Evolutionary conservation across 352 stramenopile genomes (phyloP).

Genomic region (Globisporangium acanthophoron): DNA sequence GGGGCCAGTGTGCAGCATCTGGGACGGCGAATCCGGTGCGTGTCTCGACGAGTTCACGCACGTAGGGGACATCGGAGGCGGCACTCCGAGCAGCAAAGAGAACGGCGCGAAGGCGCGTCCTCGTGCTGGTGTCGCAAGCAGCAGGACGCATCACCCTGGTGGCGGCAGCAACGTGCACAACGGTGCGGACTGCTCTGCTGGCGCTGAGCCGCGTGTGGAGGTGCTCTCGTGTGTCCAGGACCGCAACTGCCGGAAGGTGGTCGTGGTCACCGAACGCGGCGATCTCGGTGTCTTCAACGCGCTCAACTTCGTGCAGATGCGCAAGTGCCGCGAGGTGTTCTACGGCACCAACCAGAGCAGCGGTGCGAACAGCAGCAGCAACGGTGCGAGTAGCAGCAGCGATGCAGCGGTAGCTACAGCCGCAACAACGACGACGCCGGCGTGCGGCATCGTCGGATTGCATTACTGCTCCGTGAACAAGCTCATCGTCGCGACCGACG

Average conservation of each 20-base stretch:
- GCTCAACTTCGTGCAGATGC: slow-evolving; percentile 71
- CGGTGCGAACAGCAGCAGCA: not conserved
- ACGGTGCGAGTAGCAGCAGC: not conserved
- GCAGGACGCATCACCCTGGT: not conserved
- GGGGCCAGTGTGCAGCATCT: slow-evolving; percentile 59
- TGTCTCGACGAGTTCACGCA: slow-evolving; percentile 56
- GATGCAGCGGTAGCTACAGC: too few species aligned
- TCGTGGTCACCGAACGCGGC: slow-evolving; percentile 49
- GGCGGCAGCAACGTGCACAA: slow-evolving; percentile 12
- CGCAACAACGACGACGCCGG: slow-evolving; percentile 8
- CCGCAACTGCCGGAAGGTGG: slow-evolving; percentile 51
- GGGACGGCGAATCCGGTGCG: slow-evolving; percentile 52
- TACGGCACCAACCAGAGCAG: slow-evolving; percentile 2
- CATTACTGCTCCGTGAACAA: slow-evolving; percentile 80
- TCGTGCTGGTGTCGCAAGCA: not conserved
- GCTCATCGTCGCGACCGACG: slow-evolving; percentile 47
- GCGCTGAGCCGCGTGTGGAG: slow-evolving; percentile 26
- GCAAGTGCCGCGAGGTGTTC: slow-evolving; percentile 52
- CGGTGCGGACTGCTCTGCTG: slow-evolving; percentile 6
- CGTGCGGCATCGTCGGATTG: slow-evolving; percentile 46
- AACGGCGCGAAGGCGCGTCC: not conserved
- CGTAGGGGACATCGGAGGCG: slow-evolving; percentile 21
- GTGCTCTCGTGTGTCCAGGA: slow-evolving; percentile 53
- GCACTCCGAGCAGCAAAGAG: not conserved
- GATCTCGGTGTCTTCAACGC: slow-evolving; percentile 66